Base-by-base conservation (phyloP, 352 stramenopile genomes). In the Poterioochromonas sp. region DNA sequence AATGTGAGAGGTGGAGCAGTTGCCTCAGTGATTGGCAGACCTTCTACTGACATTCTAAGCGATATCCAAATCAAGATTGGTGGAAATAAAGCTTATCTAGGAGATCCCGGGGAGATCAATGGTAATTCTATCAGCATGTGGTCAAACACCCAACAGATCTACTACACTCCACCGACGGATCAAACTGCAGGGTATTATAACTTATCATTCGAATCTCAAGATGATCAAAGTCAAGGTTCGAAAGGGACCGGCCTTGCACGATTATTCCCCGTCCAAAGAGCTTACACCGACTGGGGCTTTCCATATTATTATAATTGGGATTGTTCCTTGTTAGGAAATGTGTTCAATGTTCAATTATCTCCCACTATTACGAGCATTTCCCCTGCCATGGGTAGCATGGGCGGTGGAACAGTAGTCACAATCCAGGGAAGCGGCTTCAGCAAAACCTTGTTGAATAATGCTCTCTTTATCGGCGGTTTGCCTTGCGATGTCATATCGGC, bases 161-260 rank as follows among this genome's bases (percentile, higher is more conserved):
- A 76, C 8, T 76, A 76, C 54, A 8, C 1, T 35, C 35, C 65
- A 22, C 65, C 65, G 15, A 37, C 8, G 2, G 65, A 76, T 58
- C 5, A 54, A 8, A 3, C 41, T n/a, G 65, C 39, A 37, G 65
- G 65, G 0, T 76, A 37, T 58, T 76, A 76, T 29, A 76, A 76
- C 29, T 12, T 76, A n/a, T 54, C 65, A 37, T 40, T 76, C 3
- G 54, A 11, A 22, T 1, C 41, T 11, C 37, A 60, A 53, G 20
- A 53, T 40, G 39, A 53, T 40, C n/a, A n/a, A 20, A 2, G 1
- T n/a, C 2, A 3, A 29, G 39, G 65, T 40, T 58, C n/a, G 3
- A 39, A 3, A 15, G 22, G 39, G 11, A 58, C 65, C 1, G 65
- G 65, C 5, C 11, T 35, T 37, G 65, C 65, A 11, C 34, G 41